These are phyloP conservation scores for Silene conica DNA, from an alignment of 148 eudicot genomes.

Conservation along the genomic window DNA sequence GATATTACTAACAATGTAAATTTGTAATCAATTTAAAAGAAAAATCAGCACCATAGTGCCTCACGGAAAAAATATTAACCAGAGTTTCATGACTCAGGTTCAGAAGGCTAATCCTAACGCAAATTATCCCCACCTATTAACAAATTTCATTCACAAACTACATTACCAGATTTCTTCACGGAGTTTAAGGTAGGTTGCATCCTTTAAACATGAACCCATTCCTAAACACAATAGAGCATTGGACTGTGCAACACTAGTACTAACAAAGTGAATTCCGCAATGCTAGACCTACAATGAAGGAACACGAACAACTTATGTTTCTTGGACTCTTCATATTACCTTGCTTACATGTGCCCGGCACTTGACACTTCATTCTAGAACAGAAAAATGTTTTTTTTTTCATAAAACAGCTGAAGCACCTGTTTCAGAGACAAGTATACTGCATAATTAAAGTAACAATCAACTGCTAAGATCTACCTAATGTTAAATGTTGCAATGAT, in stretches of 20 bases:
- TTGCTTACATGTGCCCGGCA: too few relatives aligned
- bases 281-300: background rate
- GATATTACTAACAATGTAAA: background rate
- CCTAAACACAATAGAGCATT: background rate
- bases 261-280: background rate
- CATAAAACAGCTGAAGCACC: too few relatives aligned
- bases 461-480: background rate
- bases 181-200: background rate
- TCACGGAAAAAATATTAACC: background rate
- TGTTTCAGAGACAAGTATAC: background rate
- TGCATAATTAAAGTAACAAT: background rate
- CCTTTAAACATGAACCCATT: background rate
- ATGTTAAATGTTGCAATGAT: background rate
- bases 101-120: background rate
- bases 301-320: background rate
- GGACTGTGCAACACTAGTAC: background rate
- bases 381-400: too few relatives aligned
- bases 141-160: background rate
- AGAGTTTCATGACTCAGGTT: background rate
- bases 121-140: background rate
- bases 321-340: too few relatives aligned
- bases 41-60: background rate
- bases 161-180: background rate
- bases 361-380: too few relatives aligned
- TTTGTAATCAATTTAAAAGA: background rate